phyloP scores from a whole-genome alignment of 225 moss, liverwort and hornwort species.

The Ulota crispa region DNA sequence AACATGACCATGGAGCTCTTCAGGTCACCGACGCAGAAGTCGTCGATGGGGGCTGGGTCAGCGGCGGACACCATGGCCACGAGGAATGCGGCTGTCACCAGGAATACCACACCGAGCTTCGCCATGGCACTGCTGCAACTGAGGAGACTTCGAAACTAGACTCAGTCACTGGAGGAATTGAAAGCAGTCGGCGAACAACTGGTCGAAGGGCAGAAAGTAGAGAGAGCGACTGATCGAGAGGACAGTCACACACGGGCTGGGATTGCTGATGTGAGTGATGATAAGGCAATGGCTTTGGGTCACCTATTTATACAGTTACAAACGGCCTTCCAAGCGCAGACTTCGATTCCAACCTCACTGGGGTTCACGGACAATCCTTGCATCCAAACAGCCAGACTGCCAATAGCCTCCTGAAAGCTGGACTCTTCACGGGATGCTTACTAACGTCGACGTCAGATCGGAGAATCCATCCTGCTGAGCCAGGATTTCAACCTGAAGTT shows the following conservation, averaged over 20 bases:
- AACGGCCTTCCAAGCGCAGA: neutral
- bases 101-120: neutral
- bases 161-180: neutral
- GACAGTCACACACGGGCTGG: neutral
- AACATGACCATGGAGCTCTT: slow-evolving; percentile 11
- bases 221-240: neutral
- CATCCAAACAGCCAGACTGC: neutral
- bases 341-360: neutral
- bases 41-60: slow-evolving; percentile 33
- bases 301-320: neutral
- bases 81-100: neutral
- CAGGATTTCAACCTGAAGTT: neutral
- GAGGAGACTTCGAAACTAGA: neutral
- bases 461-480: neutral
- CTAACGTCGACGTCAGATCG: neutral
- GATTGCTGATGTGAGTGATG: neutral
- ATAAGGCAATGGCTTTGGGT: neutral
- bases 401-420: neutral
- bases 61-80: slow-evolving; percentile 5
- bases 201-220: neutral
- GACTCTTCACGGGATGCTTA: neutral
- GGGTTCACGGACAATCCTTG: neutral
- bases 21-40: slow-evolving; percentile 37
- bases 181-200: neutral
- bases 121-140: slow-evolving; percentile 18